These are phyloP conservation scores for Hymenoscyphus occultus DNA, from an alignment of 2,329 filamentous ascomycete genomes.

Conservation along the genomic window DNA sequence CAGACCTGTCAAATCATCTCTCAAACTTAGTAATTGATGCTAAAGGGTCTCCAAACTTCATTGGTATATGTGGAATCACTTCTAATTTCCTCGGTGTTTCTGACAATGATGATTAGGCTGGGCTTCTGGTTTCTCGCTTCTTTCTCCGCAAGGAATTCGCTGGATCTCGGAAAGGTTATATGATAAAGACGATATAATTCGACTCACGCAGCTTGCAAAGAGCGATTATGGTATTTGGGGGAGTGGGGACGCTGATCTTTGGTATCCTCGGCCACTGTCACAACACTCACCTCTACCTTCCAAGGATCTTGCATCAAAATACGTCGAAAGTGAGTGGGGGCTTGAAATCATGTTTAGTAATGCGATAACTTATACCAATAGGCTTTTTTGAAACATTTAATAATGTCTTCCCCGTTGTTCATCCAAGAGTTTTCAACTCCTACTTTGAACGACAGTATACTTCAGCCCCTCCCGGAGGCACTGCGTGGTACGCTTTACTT, in stretches of 20 bases:
- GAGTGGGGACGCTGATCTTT: slow-evolving; percentile 19
- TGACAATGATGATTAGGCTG: slow-evolving; percentile 20
- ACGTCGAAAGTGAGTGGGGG: slow-evolving; percentile 22
- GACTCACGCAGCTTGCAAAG: slow-evolving; percentile 17
- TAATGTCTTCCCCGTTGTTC: slow-evolving; percentile 22
- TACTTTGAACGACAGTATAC: slow-evolving; percentile 26
- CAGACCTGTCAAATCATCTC: slow-evolving; percentile 24
- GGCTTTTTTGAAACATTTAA: slow-evolving; percentile 25
- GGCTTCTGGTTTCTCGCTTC: slow-evolving; percentile 29
- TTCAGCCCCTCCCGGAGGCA: slow-evolving; percentile 19
- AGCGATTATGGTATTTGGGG: slow-evolving; percentile 20
- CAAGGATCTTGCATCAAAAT: slow-evolving; percentile 23
- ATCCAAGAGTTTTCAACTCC: slow-evolving; percentile 22
- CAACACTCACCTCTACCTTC: slow-evolving; percentile 23
- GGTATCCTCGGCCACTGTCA: slow-evolving; percentile 23
- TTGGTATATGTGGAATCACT: slow-evolving; percentile 18
- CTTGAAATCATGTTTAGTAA: neutral
- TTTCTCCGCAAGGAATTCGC: slow-evolving; percentile 29
- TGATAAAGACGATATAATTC: slow-evolving; percentile 18
- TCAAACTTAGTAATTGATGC: slow-evolving; percentile 24
- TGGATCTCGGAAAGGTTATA: slow-evolving; percentile 26
- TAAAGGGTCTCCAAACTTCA: slow-evolving; percentile 22
- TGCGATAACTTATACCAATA: slow-evolving; percentile 16
- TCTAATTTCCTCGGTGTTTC: slow-evolving; percentile 5
- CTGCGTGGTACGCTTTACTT: slow-evolving; percentile 30